Percentiles rank a stretch among this genome's conserved stretches.
These are phyloP conservation scores for Volutella citrinella DNA, from an alignment of 2,329 filamentous ascomycete species.

Conservation along the genomic window DNA sequence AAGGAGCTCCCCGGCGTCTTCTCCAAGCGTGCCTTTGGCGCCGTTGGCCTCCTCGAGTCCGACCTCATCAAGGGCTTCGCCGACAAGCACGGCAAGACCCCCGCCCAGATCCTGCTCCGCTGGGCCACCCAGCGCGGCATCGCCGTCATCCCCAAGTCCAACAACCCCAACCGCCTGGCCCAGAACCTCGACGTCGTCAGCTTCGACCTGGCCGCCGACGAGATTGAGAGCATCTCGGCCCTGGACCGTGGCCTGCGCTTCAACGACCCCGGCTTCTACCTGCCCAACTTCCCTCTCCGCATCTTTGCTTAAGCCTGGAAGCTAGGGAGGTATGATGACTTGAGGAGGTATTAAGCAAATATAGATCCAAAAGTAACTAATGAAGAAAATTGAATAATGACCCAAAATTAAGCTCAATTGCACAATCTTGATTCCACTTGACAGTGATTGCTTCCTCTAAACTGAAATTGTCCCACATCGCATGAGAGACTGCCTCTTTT, in stretches of 20 bases:
- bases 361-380: too few species aligned
- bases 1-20: constrained; percentile 27
- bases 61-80: constrained; percentile 47
- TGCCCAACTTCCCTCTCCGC: constrained; percentile 42
- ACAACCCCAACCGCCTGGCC: constrained; percentile 45
- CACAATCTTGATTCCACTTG: too few species aligned
- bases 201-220: constrained; percentile 52
- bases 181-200: constrained; percentile 56
- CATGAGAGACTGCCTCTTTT: too few species aligned
- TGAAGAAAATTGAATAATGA: too few species aligned
- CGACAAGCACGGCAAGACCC: constrained; percentile 53
- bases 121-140: constrained; percentile 66
- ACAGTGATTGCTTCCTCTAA: too few species aligned
- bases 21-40: constrained; percentile 24
- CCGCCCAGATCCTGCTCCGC: constrained; percentile 63
- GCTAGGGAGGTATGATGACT: too few species aligned
- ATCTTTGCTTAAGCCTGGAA: constrained; percentile 44
- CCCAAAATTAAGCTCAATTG: too few species aligned
- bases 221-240: constrained; percentile 53
- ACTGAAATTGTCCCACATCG: too few species aligned
- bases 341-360: too few species aligned
- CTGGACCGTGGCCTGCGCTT: constrained; percentile 56
- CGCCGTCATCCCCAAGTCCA: constrained; percentile 64
- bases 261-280: constrained; percentile 46
- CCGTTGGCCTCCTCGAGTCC: constrained; percentile 28